Evolutionary conservation across 139 green algal genomes (phyloP), one percentile per base, ranked within the genome.

Genomic region (Chlorella sp.): DNA sequence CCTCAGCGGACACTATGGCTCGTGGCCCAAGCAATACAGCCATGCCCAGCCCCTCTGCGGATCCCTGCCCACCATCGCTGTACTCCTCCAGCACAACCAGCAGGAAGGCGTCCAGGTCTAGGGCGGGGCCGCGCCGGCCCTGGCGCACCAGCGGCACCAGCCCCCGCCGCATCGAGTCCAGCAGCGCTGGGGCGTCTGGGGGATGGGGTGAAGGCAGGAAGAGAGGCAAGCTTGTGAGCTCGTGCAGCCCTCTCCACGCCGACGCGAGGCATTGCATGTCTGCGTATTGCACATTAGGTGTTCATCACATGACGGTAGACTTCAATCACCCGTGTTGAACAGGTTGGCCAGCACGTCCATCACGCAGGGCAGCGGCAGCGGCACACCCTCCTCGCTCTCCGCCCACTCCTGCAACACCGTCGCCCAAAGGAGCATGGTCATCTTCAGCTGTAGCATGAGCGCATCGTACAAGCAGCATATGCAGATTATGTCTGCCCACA

Each of bases 51-150:
- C n/a, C n/a, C n/a, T n/a, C n/a, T n/a, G n/a, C n/a, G 51, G 56
- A 32, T 34, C 57, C 38, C 63, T 11, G 20, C 75, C 28, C 78
- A 92, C 90, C 90, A 15, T 81, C 36, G 60, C 86, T 83, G 82
- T 86, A 81, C 73, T 94, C 90, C 28, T 87, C 87, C 73, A 93
- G 47, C 44, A 92, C 69, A 30, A 91, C 80, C 69, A 92, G 81
- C 85, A 94, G 88, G 44, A 94, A 86, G 23, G 90, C 87, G 34
- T 94, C 91, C 73, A 94, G 73, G 84, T 93, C 90, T 23, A 94
- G 75, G 1, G 80, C 68, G 21, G 87, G 89, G 3, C 90, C 90
- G 26, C 36, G 85, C 69, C 38, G 79, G 32, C 70, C 88, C 74
- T 56, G 85, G 78, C 28, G 87, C 26, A 91, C 75, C 7, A 91